Evolutionary conservation across 2,329 filamentous ascomycete species (phyloP).

Genomic region (Penicillium sp.): DNA sequence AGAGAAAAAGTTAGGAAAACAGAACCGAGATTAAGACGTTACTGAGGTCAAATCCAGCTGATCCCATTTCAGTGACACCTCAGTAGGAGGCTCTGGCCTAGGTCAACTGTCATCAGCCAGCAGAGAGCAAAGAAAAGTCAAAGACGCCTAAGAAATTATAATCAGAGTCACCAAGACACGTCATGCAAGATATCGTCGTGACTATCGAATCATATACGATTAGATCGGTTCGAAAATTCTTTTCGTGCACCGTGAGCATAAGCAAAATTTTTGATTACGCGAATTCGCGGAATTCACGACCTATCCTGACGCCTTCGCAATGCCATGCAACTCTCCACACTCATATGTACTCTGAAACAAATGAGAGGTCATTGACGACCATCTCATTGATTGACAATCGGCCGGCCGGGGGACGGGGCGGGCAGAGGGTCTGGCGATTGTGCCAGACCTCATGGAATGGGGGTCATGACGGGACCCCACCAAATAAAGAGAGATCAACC

Average conservation of each 20-base stretch:
- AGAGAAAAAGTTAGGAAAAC: conserved; percentile 7
- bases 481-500: conserved; percentile 2
- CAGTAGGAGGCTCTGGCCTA: neutral
- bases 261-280: conserved; percentile 8
- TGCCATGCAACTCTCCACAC: conserved; percentile 27
- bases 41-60: conserved; percentile 11
- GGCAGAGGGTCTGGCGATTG: neutral
- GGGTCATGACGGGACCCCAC: neutral
- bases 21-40: conserved; percentile 5
- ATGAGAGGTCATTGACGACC: conserved; percentile 10
- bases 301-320: conserved; percentile 27
- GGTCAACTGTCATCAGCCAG: conserved; percentile 5
- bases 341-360: conserved; percentile 26
- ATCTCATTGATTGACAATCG: conserved; percentile 2
- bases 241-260: conserved; percentile 8
- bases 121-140: conserved; percentile 10
- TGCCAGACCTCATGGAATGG: neutral
- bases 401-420: neutral
- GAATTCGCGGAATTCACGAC: conserved; percentile 18
- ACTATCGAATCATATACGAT: conserved; percentile 21
- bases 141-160: conserved; percentile 6
- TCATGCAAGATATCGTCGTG: conserved; percentile 28
- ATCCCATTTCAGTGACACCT: neutral
- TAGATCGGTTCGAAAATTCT: conserved; percentile 11
- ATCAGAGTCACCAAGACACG: conserved; percentile 15